phyloP scores from a whole-genome alignment of 139 green algal genomes.

The Tetraselmis striata region DNA sequence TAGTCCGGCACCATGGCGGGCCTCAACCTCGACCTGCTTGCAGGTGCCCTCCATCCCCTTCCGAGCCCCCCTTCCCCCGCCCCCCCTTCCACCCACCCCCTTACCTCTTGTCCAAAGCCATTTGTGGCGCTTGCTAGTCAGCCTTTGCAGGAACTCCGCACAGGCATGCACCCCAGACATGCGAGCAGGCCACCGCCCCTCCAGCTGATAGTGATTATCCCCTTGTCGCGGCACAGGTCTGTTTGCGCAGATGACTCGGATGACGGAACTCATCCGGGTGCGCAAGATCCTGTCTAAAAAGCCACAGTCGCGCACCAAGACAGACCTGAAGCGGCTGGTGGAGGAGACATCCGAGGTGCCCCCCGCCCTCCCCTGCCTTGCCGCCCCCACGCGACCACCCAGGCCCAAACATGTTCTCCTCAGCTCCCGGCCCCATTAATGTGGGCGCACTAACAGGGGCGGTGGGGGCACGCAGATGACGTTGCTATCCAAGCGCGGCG shows the following conservation, averaged over 20 bases:
- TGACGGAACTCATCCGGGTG: neutral
- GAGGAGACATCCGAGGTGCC: neutral
- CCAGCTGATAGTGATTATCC: neutral
- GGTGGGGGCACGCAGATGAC: too few relatives aligned
- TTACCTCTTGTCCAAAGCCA: neutral
- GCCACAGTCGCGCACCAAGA: neutral
- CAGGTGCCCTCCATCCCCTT: neutral
- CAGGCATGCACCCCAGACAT: too few relatives aligned
- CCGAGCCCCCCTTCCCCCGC: neutral
- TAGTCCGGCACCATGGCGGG: neutral
- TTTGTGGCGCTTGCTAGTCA: too few relatives aligned
- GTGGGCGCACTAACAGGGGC: too few relatives aligned
- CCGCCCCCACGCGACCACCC: too few relatives aligned
- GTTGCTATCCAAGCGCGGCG: neutral
- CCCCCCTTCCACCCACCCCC: neutral
- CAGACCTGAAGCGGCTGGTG: neutral
- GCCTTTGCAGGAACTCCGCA: too few relatives aligned
- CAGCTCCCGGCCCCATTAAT: too few relatives aligned
- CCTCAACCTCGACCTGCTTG: neutral
- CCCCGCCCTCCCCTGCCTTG: too few relatives aligned
- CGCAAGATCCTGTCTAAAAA: neutral
- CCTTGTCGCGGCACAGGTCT: neutral
- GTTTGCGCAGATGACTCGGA: neutral
- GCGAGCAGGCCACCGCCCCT: too few relatives aligned
- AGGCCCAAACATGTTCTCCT: too few relatives aligned